These are phyloP conservation scores for Xylaria palmicola DNA, from an alignment of 495 filamentous ascomycete genomes.

Conservation along the genomic window DNA sequence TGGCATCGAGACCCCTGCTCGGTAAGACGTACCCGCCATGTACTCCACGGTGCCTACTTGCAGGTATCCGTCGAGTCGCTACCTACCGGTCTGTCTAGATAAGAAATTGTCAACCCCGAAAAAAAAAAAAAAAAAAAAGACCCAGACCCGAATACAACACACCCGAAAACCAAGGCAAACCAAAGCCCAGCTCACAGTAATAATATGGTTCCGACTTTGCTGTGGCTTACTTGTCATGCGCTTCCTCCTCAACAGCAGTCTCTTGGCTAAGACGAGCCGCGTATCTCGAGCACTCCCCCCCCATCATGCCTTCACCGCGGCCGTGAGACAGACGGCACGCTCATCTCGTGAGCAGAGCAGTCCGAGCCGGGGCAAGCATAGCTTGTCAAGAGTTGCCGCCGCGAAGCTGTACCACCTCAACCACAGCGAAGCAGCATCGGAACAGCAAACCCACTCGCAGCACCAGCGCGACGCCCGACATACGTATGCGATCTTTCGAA, in stretches of 20 bases:
- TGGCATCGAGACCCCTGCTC: no score
- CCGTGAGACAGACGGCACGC: background rate
- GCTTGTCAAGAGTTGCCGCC: background rate
- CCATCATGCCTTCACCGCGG: conserved; percentile 23
- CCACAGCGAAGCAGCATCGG: background rate
- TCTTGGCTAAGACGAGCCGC: conserved; percentile 23
- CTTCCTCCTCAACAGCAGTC: conserved; percentile 18
- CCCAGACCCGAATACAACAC: background rate
- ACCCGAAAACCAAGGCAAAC: background rate
- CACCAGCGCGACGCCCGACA: background rate
- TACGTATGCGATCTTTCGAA: conserved; percentile 22
- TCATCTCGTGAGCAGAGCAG: background rate
- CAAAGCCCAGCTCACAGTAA: background rate
- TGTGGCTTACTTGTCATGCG: conserved; percentile 24
- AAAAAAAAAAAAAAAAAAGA: background rate
- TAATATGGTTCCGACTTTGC: conserved; percentile 3
- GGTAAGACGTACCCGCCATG: no score
- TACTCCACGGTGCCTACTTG: no score
- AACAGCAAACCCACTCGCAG: background rate
- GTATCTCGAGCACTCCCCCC: conserved; percentile 12
- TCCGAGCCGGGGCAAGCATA: background rate
- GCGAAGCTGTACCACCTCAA: background rate
- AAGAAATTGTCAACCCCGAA: background rate
- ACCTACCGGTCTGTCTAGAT: no score
- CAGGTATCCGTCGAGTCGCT: no score